Evolutionary conservation across 164 flowering plant genomes (phyloP).

Genomic region (Aristolochia californica): DNA sequence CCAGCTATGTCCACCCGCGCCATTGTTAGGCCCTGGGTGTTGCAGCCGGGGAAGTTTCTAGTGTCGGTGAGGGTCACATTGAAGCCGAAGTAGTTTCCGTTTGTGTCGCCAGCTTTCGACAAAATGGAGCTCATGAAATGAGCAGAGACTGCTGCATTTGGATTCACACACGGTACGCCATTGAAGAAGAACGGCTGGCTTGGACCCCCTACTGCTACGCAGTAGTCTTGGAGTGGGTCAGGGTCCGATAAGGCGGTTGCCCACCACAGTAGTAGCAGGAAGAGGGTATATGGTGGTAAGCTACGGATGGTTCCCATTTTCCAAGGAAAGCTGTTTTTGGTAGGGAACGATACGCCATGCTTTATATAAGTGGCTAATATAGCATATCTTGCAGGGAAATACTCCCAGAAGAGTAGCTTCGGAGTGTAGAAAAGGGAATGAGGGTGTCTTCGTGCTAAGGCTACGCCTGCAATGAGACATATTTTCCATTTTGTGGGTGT

Average conservation of each 20-base stretch:
- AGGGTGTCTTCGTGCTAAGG: no score
- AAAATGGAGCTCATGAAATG: slow-evolving; percentile 53
- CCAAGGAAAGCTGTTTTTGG: not conserved
- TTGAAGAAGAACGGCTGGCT: slow-evolving; percentile 19
- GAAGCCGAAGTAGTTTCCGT: slow-evolving; percentile 36
- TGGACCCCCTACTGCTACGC: slow-evolving; percentile 9
- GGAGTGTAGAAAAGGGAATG: not conserved
- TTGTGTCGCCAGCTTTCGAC: slow-evolving; percentile 33
- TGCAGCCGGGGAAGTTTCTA: slow-evolving; percentile 49
- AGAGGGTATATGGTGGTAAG: slow-evolving; percentile 6
- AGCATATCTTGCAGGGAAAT: not conserved
- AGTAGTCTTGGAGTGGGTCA: slow-evolving; percentile 50
- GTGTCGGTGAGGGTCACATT: slow-evolving; percentile 34
- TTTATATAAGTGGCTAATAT: not conserved
- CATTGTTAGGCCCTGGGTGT: slow-evolving; percentile 59
- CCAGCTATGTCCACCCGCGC: slow-evolving; percentile 42
- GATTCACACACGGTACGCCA: slow-evolving; percentile 52
- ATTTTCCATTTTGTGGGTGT: no score
- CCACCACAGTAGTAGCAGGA: slow-evolving; percentile 8
- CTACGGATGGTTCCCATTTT: slow-evolving; percentile 5
- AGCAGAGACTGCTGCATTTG: slow-evolving; percentile 17
- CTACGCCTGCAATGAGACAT: no score
- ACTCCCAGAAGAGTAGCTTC: not conserved
- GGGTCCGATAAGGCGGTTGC: slow-evolving; percentile 35
- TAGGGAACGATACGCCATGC: no score